Conservation (phyloP, 257 asterid genomes). For the Gentiana straminea region DNA sequence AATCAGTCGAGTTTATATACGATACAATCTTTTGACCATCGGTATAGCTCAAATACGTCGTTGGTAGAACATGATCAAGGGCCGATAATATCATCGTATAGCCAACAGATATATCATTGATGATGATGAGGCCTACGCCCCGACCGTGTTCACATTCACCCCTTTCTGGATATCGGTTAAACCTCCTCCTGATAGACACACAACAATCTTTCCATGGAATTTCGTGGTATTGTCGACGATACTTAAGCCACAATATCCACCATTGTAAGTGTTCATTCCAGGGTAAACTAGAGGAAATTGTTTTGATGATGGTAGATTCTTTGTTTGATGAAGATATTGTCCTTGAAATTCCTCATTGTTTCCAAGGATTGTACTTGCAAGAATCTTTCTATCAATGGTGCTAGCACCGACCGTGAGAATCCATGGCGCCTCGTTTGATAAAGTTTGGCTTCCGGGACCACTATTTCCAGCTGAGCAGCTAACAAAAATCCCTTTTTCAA, state of each 20-base stretch:
- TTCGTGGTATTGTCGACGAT: conserved; percentile 4
- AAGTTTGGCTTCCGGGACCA: conserved; percentile 8
- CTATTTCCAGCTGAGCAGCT: conserved; percentile 19
- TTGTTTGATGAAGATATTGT: conserved; percentile 14
- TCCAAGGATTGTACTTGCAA: conserved; percentile 15
- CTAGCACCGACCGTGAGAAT: conserved; percentile 27
- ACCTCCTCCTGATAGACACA: conserved; percentile 12
- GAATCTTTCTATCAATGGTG: conserved; percentile 15
- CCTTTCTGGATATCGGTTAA: conserved; percentile 11
- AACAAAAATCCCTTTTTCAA: conserved; percentile 16
- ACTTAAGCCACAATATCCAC: conserved; percentile 1
- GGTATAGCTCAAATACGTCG: conserved; percentile 11
- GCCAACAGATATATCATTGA: conserved; percentile 8
- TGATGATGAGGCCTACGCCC: conserved; percentile 21
- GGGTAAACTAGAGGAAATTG: conserved; percentile 14
- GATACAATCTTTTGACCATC: conserved; percentile 14
- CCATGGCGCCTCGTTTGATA: conserved; percentile 22
- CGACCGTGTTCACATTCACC: conserved; percentile 13
- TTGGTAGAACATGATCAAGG: conserved; percentile 13
- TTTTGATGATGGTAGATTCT: conserved; percentile 1
- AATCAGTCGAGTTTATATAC: conserved; percentile 14
- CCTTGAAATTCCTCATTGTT: conserved; percentile 13
- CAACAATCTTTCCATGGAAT: conserved; percentile 17
- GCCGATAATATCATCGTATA: conserved; percentile 11
- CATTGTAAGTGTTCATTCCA: conserved; percentile 3